Evolutionary conservation across 176 grass and related monocot genomes (phyloP), one percentile per base, ranked within the genome.

Genomic region (Saccharum officinarum): DNA sequence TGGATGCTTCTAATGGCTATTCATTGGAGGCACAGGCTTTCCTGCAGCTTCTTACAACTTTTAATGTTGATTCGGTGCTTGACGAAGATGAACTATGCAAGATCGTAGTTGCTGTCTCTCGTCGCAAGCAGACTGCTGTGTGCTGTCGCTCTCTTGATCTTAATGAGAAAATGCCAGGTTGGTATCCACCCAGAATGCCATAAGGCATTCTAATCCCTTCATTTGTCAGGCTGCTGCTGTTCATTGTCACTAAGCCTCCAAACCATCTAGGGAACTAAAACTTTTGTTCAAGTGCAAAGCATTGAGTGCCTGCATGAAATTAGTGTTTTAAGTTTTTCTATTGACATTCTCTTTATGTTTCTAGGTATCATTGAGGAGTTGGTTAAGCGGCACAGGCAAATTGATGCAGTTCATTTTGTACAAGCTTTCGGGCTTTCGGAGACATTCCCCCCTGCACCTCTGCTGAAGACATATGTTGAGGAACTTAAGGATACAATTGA

Each of bases 11-110:
- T 91, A 87, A 89, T 88, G 94, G 89, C 28, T 88, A 86, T 76
- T 97, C 95, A 78, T 86, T 97, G 86, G 95, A 94, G 85, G 92
- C 90, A 89, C 90, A 97, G 83, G 90, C 95, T 85, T 89, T 92
- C 84, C 87, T 97, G 39, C 90, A 94, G 87, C 88, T 94, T 83
- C 90, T 92, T 89, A 83, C 90, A 80, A 89, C 92, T 78, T 97
- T 94, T 94, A 88, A 86, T 89, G 66, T 94, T 88, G 91, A 81
- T 69, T 90, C 61, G 67, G 90, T 90, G 86, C 88, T 89, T 91
- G 95, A 94, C 84, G 86, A 97, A 85, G 92, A 94, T 85, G 90
- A 94, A 77, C 86, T 97, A 82, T 92, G 88, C 90, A 92, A 97
- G 91, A 86, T 97, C 23, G 88, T 94, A 86, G 80, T 97, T 87